Base-by-base conservation (phyloP, 805 yeast genomes). In the Danielia reshetovae region DNA sequence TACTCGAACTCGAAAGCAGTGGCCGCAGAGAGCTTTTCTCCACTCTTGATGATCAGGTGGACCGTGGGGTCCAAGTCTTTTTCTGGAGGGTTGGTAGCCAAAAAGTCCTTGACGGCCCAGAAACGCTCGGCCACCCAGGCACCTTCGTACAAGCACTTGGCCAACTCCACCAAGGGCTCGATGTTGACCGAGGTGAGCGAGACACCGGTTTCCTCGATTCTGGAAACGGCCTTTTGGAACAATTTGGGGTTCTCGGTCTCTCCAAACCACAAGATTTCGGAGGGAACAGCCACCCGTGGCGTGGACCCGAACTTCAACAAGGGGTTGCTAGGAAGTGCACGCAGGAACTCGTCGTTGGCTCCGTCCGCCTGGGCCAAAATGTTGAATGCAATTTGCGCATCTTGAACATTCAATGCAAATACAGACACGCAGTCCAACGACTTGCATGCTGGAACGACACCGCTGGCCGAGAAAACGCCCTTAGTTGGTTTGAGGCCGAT, bases 121-220 rank as follows among this genome's bases (percentile, higher is more conserved):
- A 79, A 88, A 49, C 98, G 76, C 65, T 90, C 98, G 16, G 94
- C 86, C 8, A 90, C 97, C 98, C 98, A 90, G n/a, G 97, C 85
- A 39, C 98, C 98, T 54, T 90, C 97, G 57, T 90, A 90, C 24
- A 90, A 71, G 54, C 93, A 85, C 48, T 77, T 77, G 12, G 97
- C 98, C 38, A 90, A 70, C 24, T 83, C 84, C 41, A 85, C 67
- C 26, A 90, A 67, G 4, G 88, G 85, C 12, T 80, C 59, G 56
- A 90, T 89, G 60, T 87, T 89, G 27, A 80, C 58, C 8, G 78
- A 65, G 15, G 75, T 71, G 18, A 85, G 61, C 26, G 68, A 65
- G 34, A 73, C 74, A 27, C 82, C 85, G 11, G 73, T 49, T 27
- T 62, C 49, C 27, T 66, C 59, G 29, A 54, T 46, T 30, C 60